These are phyloP conservation scores for Camelina laxa DNA, from an alignment of 345 rosid species.

Conservation along the genomic window DNA sequence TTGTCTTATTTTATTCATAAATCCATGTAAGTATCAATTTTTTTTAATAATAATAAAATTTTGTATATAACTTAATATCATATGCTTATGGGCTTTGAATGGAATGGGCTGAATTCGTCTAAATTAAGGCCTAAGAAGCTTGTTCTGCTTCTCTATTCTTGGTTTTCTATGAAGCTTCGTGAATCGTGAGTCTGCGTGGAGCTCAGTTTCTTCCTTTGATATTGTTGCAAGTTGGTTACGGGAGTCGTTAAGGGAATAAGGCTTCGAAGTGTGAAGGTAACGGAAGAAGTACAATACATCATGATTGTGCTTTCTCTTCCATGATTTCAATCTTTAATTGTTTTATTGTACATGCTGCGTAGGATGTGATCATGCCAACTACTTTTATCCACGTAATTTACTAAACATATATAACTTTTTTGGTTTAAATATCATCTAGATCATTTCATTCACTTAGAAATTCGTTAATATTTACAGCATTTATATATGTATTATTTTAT, in stretches of 20 bases:
- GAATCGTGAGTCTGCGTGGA: background rate
- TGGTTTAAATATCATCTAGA: background rate
- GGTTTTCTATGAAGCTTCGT: background rate
- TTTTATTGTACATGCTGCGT: background rate
- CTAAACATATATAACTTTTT: background rate
- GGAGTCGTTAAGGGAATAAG: background rate
- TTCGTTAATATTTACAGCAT: too few relatives aligned
- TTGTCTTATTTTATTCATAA: too few relatives aligned
- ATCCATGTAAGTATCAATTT: too few relatives aligned
- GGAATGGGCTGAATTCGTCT: background rate
- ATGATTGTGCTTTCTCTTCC: constrained; percentile 9
- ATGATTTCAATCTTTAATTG: background rate
- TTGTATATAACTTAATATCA: too few relatives aligned
- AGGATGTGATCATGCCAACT: background rate
- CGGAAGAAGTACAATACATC: background rate
- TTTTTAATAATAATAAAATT: too few relatives aligned
- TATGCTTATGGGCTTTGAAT: background rate
- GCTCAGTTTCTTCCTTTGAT: background rate
- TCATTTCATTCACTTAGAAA: background rate
- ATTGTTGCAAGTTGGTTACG: background rate
- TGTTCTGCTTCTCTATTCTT: background rate
- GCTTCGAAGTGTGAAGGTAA: background rate
- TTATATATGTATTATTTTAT: too few relatives aligned
- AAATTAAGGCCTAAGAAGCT: background rate
- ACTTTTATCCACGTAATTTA: background rate